These are phyloP conservation scores for Staphylotrichum tortipilum DNA, from an alignment of 495 filamentous ascomycete genomes.

Conservation along the genomic window DNA sequence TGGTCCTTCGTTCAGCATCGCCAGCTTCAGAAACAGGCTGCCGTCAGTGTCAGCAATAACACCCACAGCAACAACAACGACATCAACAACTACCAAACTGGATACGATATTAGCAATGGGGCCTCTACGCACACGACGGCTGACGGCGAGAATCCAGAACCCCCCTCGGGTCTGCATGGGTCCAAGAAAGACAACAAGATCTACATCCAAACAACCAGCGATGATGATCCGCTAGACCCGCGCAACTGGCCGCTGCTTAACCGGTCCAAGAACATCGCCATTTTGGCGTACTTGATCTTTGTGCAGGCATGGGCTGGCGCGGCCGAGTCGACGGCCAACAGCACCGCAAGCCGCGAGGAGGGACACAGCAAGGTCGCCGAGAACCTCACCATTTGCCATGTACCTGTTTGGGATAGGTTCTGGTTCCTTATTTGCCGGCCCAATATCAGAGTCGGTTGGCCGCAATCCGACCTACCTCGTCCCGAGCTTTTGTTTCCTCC, in stretches of 20 bases:
- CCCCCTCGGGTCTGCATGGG: not conserved
- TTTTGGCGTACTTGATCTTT: conserved; percentile 30
- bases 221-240: conserved; percentile 20
- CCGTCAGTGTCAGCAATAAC: too few species aligned
- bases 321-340: conserved; percentile 29
- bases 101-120: not conserved
- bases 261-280: conserved; percentile 28
- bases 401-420: conserved; percentile 24
- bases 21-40: conserved; percentile 3
- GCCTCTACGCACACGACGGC: not conserved
- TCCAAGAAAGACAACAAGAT: conserved; percentile 1
- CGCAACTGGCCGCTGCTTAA: conserved; percentile 24
- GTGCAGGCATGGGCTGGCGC: conserved; percentile 23
- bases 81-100: too few species aligned
- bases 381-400: conserved; percentile 22
- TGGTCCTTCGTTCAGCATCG: conserved; percentile 10
- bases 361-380: conserved; percentile 23
- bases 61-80: too few species aligned
- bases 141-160: not conserved
- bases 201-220: not conserved
- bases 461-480: conserved; percentile 28
- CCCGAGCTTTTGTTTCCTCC: conserved; percentile 23
- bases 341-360: conserved; percentile 18
- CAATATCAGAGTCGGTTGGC: conserved; percentile 30
- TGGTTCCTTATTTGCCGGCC: conserved; percentile 28